Evolutionary conservation across 2,329 filamentous ascomycete species (phyloP).

Genomic region (Trichoderma sp.): DNA sequence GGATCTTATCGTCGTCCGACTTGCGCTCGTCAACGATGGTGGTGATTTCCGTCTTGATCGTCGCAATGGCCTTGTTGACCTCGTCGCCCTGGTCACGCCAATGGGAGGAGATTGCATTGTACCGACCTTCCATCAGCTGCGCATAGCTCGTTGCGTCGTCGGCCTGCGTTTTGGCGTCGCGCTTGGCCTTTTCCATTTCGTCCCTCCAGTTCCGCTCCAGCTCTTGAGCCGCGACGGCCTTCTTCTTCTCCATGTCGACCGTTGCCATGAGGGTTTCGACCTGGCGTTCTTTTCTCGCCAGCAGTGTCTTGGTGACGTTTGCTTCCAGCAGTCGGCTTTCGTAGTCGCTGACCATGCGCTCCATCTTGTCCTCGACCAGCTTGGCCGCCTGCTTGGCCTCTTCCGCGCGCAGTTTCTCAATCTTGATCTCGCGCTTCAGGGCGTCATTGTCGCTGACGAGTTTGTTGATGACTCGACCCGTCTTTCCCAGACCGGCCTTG

Average conservation of each 20-base stretch:
- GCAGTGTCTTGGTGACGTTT: constrained; percentile 66
- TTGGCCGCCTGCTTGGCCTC: constrained; percentile 68
- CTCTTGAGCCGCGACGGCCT: constrained; percentile 56
- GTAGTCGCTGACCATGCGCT: constrained; percentile 64
- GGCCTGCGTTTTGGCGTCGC: constrained; percentile 59
- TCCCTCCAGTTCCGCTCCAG: constrained; percentile 61
- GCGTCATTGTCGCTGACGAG: constrained; percentile 78
- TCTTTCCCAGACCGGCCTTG: constrained; percentile 69
- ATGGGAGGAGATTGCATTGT: constrained; percentile 63
- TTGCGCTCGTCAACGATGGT: constrained; percentile 53
- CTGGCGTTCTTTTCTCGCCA: constrained; percentile 71
- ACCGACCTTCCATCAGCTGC: constrained; percentile 66
- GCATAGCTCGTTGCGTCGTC: constrained; percentile 64
- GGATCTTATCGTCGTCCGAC: constrained; percentile 61
- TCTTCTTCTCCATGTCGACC: constrained; percentile 62
- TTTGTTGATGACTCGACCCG: constrained; percentile 74
- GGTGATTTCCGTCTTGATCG: constrained; percentile 53
- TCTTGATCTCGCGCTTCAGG: constrained; percentile 68
- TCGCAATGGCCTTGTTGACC: constrained; percentile 50
- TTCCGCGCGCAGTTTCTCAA: constrained; percentile 63
- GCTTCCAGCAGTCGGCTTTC: constrained; percentile 67
- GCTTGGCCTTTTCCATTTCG: constrained; percentile 60
- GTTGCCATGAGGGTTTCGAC: constrained; percentile 65
- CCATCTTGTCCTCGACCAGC: constrained; percentile 68
- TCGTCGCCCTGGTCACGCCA: constrained; percentile 65